Percentiles rank a stretch among this genome's conserved stretches.
Conservation (phyloP, 2,329 filamentous ascomycete genomes). For the Sclerotinia glacialis region DNA sequence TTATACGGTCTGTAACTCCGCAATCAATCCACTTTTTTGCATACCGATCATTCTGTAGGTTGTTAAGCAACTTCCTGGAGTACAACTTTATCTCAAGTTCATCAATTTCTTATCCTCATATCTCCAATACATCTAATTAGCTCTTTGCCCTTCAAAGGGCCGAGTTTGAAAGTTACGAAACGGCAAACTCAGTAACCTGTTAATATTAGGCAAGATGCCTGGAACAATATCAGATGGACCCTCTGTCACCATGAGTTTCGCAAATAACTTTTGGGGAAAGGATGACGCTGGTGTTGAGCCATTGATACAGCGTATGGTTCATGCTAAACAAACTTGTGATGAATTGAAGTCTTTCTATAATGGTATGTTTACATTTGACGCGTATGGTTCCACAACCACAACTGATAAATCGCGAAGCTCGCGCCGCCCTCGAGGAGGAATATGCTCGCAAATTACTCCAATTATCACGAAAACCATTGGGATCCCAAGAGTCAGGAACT, state of each 20-base stretch:
- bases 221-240: conserved; percentile 39
- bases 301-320: conserved; percentile 89
- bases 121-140: neutral
- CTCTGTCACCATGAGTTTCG: conserved; percentile 53
- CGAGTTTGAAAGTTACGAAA: neutral
- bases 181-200: neutral
- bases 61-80: conserved; percentile 4
- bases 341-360: conserved; percentile 90
- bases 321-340: conserved; percentile 90
- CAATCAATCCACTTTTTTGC: conserved; percentile 20
- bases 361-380: conserved; percentile 49
- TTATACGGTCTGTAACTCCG: conserved; percentile 7
- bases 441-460: conserved; percentile 86
- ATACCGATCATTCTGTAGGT: conserved; percentile 15
- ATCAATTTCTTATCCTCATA: conserved; percentile 7
- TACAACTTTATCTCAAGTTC: neutral
- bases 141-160: conserved; percentile 18
- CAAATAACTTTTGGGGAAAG: conserved; percentile 99
- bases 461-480: conserved; percentile 82
- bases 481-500: conserved; percentile 81
- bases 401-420: conserved; percentile 52
- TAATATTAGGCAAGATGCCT: conserved; percentile 33
- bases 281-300: conserved; percentile 94
- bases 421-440: conserved; percentile 93
- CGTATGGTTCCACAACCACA: neutral